Base-by-base conservation (phyloP, 2,329 filamentous ascomycete genomes). In the Phialophora chinensis region DNA sequence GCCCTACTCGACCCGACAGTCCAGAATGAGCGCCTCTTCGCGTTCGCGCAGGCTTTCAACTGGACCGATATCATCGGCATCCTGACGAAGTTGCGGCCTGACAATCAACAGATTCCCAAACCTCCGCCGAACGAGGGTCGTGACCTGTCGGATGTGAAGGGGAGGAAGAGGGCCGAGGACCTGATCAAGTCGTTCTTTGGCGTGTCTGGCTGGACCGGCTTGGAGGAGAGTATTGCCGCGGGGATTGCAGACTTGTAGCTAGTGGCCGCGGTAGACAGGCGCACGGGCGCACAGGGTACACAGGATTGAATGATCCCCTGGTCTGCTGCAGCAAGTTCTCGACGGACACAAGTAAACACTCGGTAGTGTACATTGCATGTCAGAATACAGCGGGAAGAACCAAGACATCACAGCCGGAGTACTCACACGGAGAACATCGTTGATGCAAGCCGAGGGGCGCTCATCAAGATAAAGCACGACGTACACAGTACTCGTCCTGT, bases 21-120 rank as follows among this genome's bases (percentile, higher is more conserved):
- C 0, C 66, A 75, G 2, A 78, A 79, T 0, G 81, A 87, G 70
- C 80, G 87, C 1, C 73, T 89, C 6, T 86, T 87, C 71, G 86
- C 78, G 0, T 85, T 84, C 57, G 84, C 82, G 0, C 75, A 78
- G 1, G 79, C 79, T 0, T 83, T 78, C 62, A 84, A 77, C 57
- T 84, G 79, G 74, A 83, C 83, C n/a, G 71, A 79, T 1, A 67
- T 77, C 2, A 67, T 84, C 4, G 70, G 65, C 0, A 73, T 79
- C 10, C 72, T 82, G 49, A 73, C 77, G 25, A 76, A 78, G 52
- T 31, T 78, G 2, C 77, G 77, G 54, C 83, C 84, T 0, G 73
- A 79, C 2, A 77, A 68, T 38, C 10, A 33, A 1, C 35, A 20
- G 38, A 29, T 61, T 14, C 57, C 61, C 14, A 50, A 56, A 1